Conservation (phyloP, 23 red algal species). For the Gracilaria domingensis region DNA sequence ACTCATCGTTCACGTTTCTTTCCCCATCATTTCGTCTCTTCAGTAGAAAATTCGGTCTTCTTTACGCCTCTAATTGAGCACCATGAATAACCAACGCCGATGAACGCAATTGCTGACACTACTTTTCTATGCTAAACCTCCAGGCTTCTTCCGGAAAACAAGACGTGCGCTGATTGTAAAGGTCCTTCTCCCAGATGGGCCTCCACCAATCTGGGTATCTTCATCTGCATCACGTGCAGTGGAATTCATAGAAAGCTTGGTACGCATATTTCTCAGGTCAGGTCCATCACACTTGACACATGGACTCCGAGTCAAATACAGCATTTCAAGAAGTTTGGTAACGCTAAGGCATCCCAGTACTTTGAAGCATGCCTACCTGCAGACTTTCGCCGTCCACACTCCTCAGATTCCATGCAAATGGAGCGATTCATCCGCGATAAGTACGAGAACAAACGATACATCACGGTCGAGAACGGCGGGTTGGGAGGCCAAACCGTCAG, state of each 20-base stretch:
- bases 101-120: constrained; percentile 7
- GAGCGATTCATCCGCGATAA: constrained; percentile 95
- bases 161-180: constrained; percentile 89
- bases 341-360: constrained; percentile 69
- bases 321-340: constrained; percentile 78
- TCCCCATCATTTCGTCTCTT: not conserved
- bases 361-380: constrained; percentile 90
- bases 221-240: constrained; percentile 92
- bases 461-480: constrained; percentile 60
- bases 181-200: constrained; percentile 89
- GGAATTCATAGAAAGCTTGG: constrained; percentile 93
- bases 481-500: constrained; percentile 33
- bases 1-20: not conserved
- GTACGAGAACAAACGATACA: constrained; percentile 85
- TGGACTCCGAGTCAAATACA: constrained; percentile 90
- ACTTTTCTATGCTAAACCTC: not conserved
- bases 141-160: constrained; percentile 80
- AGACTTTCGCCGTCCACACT: constrained; percentile 77
- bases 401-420: constrained; percentile 73
- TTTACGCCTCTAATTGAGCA: not conserved
- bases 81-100: not conserved
- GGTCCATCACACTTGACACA: constrained; percentile 92
- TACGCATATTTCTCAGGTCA: constrained; percentile 90
- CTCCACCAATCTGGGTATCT: constrained; percentile 93
- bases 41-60: not conserved